Evolutionary conservation across 768 basidiomycete species (phyloP).

Genomic region (Mycena galopus): DNA sequence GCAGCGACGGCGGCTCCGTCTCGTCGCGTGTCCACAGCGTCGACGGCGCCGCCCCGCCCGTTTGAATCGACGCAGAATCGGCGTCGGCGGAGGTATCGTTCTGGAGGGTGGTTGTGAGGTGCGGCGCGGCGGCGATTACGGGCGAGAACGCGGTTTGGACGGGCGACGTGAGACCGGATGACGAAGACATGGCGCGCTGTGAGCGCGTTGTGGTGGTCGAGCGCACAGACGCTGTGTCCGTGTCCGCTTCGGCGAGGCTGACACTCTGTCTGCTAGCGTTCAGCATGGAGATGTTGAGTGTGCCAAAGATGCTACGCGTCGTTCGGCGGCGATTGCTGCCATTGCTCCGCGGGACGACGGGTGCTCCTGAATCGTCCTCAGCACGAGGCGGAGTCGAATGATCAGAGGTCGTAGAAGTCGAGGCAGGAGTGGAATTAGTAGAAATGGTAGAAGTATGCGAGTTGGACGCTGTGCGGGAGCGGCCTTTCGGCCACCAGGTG

Average conservation of each 20-base stretch:
- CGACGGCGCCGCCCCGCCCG: conserved; percentile 30
- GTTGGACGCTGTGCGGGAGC: conserved; percentile 39
- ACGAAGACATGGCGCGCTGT: conserved; percentile 16
- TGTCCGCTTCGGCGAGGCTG: neutral
- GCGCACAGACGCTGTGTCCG: conserved; percentile 53
- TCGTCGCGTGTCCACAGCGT: conserved; percentile 43
- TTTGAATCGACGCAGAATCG: conserved; percentile 36
- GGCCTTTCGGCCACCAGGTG: conserved; percentile 75
- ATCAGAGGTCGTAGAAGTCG: conserved; percentile 10
- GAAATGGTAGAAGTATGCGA: conserved; percentile 4
- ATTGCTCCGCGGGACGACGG: conserved; percentile 22
- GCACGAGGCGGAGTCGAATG: neutral
- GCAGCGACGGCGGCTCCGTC: conserved; percentile 33
- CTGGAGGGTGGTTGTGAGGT: conserved; percentile 58
- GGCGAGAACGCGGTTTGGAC: conserved; percentile 55
- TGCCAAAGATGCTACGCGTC: conserved; percentile 77
- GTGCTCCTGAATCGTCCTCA: neutral
- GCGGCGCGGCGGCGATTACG: conserved; percentile 54
- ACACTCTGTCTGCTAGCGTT: conserved; percentile 45
- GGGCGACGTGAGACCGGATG: conserved; percentile 55
- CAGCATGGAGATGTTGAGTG: conserved; percentile 76
- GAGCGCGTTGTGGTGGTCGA: conserved; percentile 41
- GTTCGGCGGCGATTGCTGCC: conserved; percentile 54
- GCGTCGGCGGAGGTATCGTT: neutral
- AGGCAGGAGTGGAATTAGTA: conserved; percentile 36